These are phyloP conservation scores for Chytridium lagenaria DNA, from an alignment of 371 early-diverging fungal genomes.

Conservation along the genomic window DNA sequence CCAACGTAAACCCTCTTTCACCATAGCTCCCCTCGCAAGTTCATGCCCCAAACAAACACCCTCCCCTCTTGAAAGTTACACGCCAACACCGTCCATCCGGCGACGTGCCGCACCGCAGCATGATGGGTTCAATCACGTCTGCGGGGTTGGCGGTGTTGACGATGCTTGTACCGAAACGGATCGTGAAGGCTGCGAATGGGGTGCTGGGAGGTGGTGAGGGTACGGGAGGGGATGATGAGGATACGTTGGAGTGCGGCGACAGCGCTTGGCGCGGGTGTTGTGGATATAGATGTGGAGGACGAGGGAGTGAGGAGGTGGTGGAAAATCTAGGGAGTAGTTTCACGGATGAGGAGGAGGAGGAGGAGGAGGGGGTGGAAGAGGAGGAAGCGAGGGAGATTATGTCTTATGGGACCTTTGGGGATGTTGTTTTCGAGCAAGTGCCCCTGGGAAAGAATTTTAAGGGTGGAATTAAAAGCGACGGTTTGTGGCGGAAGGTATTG, in stretches of 20 bases:
- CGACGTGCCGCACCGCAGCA: no score
- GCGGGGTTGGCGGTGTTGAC: background rate
- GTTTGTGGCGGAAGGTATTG: slow-evolving; percentile 25
- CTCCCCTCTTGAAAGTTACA: background rate
- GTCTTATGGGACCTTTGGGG: background rate
- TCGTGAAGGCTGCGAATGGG: background rate
- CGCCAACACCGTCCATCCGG: no score
- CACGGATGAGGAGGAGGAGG: slow-evolving; percentile 5
- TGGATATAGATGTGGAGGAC: slow-evolving; percentile 3
- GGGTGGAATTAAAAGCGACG: slow-evolving; percentile 42
- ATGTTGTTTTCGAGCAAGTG: background rate
- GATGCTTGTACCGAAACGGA: background rate
- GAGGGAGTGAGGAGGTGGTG: slow-evolving; percentile 8
- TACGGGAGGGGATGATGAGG: slow-evolving; percentile 1
- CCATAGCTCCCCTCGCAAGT: background rate
- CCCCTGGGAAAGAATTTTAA: slow-evolving; percentile 39
- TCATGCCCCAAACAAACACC: background rate
- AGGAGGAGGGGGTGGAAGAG: slow-evolving; percentile 13
- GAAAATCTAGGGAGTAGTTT: background rate
- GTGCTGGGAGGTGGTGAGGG: slow-evolving; percentile 7
- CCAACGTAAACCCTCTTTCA: background rate
- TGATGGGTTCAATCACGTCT: background rate
- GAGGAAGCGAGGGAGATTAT: background rate
- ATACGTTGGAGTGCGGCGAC: background rate
- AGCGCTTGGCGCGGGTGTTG: background rate